phyloP scores from a whole-genome alignment of 768 basidiomycete genomes.

The Lepiota venenata region DNA sequence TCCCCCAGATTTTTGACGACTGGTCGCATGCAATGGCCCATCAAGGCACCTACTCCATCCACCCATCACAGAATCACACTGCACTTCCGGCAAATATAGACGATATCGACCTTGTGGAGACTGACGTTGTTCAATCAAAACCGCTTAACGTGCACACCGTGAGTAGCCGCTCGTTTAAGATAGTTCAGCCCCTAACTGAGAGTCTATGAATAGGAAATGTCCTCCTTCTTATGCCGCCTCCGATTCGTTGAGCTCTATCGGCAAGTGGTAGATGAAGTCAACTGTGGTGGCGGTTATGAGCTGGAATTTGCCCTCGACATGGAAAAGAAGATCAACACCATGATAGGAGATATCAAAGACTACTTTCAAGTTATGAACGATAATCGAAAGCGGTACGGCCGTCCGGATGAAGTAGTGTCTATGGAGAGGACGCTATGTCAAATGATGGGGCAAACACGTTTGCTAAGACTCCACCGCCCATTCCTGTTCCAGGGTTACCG shows the following conservation, averaged over 20 bases:
- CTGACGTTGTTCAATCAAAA: constrained; percentile 12
- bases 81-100: constrained; percentile 23
- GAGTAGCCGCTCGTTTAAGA: background rate
- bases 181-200: background rate
- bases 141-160: constrained; percentile 20
- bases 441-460: constrained; percentile 23
- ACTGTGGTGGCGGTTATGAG: constrained; percentile 19
- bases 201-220: constrained; percentile 19
- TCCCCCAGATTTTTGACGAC: constrained; percentile 21
- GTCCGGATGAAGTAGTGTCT: constrained; percentile 9
- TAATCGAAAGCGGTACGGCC: constrained; percentile 14
- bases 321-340: constrained; percentile 15
- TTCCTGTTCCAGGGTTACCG: constrained; percentile 22
- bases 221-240: constrained; percentile 19
- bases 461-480: constrained; percentile 22
- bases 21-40: constrained; percentile 26
- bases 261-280: constrained; percentile 22
- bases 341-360: constrained; percentile 6
- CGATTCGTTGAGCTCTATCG: constrained; percentile 21
- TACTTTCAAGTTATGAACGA: constrained; percentile 14
- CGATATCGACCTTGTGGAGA: constrained; percentile 22
- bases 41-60: constrained; percentile 23
- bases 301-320: constrained; percentile 18
- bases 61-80: constrained; percentile 25
- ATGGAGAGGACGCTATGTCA: constrained; percentile 21